These are phyloP conservation scores for Lolium multiflorum DNA, from an alignment of 176 grass and related monocot genomes.

Conservation along the genomic window DNA sequence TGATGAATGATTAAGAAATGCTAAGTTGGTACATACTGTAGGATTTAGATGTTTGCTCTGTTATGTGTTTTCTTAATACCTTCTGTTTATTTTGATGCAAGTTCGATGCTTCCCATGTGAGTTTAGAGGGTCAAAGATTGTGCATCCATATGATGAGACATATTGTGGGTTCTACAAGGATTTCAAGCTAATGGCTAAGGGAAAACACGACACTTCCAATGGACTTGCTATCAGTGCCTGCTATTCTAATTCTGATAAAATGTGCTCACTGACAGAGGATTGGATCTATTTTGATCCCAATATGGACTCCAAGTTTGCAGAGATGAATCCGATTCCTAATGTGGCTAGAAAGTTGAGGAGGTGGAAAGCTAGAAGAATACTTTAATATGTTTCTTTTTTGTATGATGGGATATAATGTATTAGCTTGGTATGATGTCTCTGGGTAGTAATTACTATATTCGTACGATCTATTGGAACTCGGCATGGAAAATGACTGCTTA, in stretches of 20 bases:
- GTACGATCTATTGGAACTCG: not conserved
- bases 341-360: not conserved
- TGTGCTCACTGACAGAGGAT: not conserved
- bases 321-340: not conserved
- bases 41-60: not conserved
- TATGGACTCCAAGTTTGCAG: not conserved
- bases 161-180: not conserved
- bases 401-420: not conserved
- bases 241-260: not conserved
- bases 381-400: not conserved
- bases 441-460: not conserved
- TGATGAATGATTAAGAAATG: not conserved
- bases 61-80: not conserved
- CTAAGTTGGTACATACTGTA: not conserved
- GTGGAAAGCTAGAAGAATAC: not conserved
- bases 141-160: not conserved
- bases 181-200: not conserved
- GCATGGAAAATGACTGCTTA: not conserved
- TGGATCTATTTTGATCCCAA: not conserved
- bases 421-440: not conserved
- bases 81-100: not conserved
- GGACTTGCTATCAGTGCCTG: not conserved
- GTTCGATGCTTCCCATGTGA: constrained; percentile 31
- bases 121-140: constrained; percentile 1
- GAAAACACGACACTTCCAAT: not conserved